Conservation (phyloP, 2,329 filamentous ascomycete species). For the Cladosporium velox region DNA sequence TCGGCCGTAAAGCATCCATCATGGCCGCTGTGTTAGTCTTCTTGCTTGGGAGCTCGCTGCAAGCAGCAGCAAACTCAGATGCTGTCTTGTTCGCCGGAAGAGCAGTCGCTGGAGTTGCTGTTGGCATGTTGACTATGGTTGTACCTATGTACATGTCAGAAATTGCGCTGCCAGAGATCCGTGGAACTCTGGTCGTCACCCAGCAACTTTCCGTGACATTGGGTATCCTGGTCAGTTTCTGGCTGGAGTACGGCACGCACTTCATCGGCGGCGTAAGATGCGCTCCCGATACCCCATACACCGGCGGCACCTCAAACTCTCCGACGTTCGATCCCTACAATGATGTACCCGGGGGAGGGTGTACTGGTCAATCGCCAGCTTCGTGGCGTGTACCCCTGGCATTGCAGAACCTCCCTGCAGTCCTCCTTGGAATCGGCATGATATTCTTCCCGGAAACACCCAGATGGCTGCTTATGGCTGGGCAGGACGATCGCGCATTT, state of each 20-base stretch:
- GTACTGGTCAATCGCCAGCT: constrained; percentile 30
- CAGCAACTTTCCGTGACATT: constrained; percentile 34
- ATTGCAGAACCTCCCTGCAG: background rate
- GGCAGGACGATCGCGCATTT: background rate
- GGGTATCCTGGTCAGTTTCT: constrained; percentile 53
- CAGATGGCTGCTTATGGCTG: constrained; percentile 20
- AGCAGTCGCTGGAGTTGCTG: constrained; percentile 34
- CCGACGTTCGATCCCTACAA: constrained; percentile 5
- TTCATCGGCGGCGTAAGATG: constrained; percentile 10
- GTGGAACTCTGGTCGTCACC: constrained; percentile 11
- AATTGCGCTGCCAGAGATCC: constrained; percentile 46
- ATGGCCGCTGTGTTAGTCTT: constrained; percentile 47
- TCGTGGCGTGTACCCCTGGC: constrained; percentile 9
- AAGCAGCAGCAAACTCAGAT: constrained; percentile 45
- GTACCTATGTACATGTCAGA: constrained; percentile 60
- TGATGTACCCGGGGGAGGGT: background rate
- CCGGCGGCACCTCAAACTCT: background rate
- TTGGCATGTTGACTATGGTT: constrained; percentile 43
- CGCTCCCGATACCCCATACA: background rate
- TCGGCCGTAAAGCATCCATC: constrained; percentile 44
- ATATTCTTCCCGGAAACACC: constrained; percentile 23
- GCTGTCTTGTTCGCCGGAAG: constrained; percentile 29
- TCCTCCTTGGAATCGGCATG: constrained; percentile 7
- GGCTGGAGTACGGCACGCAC: constrained; percentile 54
- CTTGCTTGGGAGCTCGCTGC: constrained; percentile 44